Base-by-base conservation (phyloP, 768 basidiomycete species). In the Termitomyces sp. region DNA sequence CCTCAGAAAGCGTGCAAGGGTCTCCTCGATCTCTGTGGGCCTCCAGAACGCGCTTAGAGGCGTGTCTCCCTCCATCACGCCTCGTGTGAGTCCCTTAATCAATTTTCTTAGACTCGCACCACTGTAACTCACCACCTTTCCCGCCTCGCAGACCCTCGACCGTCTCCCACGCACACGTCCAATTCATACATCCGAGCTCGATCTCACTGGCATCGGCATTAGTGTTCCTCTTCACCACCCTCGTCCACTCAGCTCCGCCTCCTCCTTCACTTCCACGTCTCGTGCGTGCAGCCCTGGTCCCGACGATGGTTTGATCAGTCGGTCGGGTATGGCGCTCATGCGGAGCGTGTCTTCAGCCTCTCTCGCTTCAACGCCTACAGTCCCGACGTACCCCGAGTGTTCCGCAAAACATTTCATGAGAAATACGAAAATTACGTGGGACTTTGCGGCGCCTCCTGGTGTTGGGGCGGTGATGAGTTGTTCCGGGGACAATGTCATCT, bases 401-500 rank as follows among this genome's bases (percentile, higher is more conserved):
- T 77, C 75, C 20, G 69, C 73, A 20, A 69, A 67, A 51, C 64
- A 69, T 54, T 58, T 70, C 54, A 68, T 75, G 29, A 69, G 71
- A 58, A 69, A 66, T 16, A 51, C 56, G 9, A 57, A 34, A n/a
- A 28, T 61, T 33, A 44, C 48, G 33, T 45, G 50, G 41, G 36
- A 58, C 46, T 50, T 51, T 31, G 39, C 56, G n/a, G 31, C 45
- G 13, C 31, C 37, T 42, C 16, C 26, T 29, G 47, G 37, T 10
- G 16, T 31, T 6, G 51, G 62, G 1, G 67, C 68, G 3, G 67
- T 74, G n/a, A 56, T 79, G n/a, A 68, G 71, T 36, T 81, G 77
- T 68, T 82, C 81, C 1, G 51, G 68, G 5, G 64, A 73, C 26
- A 80, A 78, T 62, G 61, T 77, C 5, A 64, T 82, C 20, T 78